These are phyloP conservation scores for Hanseniaspora meyeri DNA, from an alignment of 805 yeast genomes.

Conservation along the genomic window DNA sequence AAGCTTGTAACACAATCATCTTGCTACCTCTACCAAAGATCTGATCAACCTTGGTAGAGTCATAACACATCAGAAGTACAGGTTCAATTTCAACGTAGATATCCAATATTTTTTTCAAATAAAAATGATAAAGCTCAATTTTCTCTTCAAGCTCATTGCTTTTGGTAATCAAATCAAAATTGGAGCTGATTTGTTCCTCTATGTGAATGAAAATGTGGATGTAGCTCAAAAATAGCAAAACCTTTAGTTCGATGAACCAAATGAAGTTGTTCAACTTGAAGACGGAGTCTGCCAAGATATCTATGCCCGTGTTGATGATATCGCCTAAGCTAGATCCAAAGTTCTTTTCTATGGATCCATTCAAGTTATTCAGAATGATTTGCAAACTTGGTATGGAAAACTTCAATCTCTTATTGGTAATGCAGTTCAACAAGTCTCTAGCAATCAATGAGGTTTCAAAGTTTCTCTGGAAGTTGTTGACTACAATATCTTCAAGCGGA, in stretches of 20 bases:
- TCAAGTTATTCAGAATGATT: constrained; percentile 29
- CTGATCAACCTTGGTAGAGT: constrained; percentile 12
- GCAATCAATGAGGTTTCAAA: constrained; percentile 25
- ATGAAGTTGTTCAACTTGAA: constrained; percentile 22
- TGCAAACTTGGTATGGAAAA: constrained; percentile 32
- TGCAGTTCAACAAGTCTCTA: constrained; percentile 28
- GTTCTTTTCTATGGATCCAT: constrained; percentile 24
- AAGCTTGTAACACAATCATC: constrained; percentile 16
- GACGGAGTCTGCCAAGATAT: constrained; percentile 17
- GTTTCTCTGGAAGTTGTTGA: constrained; percentile 26
- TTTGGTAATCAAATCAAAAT: constrained; percentile 14
- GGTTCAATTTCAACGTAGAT: constrained; percentile 19
- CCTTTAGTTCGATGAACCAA: constrained; percentile 22
- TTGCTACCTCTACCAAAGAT: constrained; percentile 17
- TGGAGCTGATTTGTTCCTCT: constrained; percentile 14
- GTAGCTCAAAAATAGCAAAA: constrained; percentile 21
- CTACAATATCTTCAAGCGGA: constrained; percentile 33
- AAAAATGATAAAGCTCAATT: constrained; percentile 19
- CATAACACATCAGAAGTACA: constrained; percentile 14
- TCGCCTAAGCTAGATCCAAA: constrained; percentile 26
- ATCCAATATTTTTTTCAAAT: constrained; percentile 19
- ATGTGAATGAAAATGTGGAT: constrained; percentile 20
- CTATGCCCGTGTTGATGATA: constrained; percentile 22
- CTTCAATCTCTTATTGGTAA: constrained; percentile 32
- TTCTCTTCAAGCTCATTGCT: constrained; percentile 19